Conservation (phyloP, 148 eudicot species). For the Nepenthes gracilis region DNA sequence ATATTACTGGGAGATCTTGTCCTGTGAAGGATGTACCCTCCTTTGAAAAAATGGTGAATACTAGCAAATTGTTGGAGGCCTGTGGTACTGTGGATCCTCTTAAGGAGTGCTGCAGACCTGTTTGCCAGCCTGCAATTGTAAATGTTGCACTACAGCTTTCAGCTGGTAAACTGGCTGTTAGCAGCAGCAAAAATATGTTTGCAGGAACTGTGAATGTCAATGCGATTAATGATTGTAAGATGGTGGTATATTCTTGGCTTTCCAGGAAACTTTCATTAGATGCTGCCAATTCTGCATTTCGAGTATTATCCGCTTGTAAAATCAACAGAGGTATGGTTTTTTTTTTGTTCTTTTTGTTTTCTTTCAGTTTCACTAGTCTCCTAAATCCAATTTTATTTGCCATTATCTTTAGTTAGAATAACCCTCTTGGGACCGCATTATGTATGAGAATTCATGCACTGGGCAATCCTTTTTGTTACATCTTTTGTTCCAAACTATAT, state of each 20-base stretch:
- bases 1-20: constrained; percentile 86
- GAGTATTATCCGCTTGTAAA: constrained; percentile 78
- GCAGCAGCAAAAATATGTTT: constrained; percentile 20
- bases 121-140: constrained; percentile 73
- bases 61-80: constrained; percentile 74
- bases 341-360: background rate
- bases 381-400: too few relatives aligned
- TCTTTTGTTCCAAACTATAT: too few relatives aligned
- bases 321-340: constrained; percentile 66
- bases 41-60: constrained; percentile 72
- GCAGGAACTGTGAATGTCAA: constrained; percentile 34
- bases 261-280: constrained; percentile 69
- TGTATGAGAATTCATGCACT: too few relatives aligned
- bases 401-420: background rate
- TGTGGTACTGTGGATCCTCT: constrained; percentile 80
- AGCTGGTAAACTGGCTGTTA: constrained; percentile 19
- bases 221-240: constrained; percentile 70
- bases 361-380: too few relatives aligned
- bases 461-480: too few relatives aligned
- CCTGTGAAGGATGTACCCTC: constrained; percentile 59
- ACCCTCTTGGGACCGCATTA: too few relatives aligned
- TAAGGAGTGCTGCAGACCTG: constrained; percentile 87
- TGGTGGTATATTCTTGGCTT: constrained; percentile 83
- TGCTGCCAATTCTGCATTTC: constrained; percentile 58
- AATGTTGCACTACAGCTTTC: constrained; percentile 71